These are phyloP conservation scores for Blastocystis sp. DNA, from an alignment of 352 stramenopile species.

Conservation along the genomic window DNA sequence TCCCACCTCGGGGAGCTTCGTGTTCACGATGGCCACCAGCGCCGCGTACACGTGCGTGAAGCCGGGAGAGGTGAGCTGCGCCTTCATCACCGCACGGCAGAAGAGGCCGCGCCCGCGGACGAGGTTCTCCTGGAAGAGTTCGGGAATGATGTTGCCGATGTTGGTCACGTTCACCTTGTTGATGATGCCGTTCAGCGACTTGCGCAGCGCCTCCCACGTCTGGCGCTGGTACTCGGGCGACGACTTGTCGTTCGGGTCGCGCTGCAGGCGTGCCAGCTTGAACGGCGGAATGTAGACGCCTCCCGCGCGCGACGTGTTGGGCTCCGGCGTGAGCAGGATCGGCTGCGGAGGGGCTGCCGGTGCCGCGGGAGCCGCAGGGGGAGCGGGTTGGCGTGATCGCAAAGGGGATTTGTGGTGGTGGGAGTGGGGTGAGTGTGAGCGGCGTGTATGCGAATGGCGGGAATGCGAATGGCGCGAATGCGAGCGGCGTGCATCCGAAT, in stretches of 20 bases:
- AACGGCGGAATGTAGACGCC: constrained; percentile 81
- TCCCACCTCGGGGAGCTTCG: constrained; percentile 91
- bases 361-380: background rate
- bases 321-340: constrained; percentile 17
- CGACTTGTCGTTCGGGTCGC: constrained; percentile 62
- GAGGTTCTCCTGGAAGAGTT: constrained; percentile 92
- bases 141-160: constrained; percentile 59
- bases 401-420: background rate
- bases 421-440: too few species aligned
- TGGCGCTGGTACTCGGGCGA: constrained; percentile 75
- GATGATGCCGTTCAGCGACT: constrained; percentile 93
- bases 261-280: constrained; percentile 73
- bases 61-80: constrained; percentile 81
- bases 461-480: background rate
- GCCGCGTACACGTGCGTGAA: constrained; percentile 91
- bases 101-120: constrained; percentile 85
- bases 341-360: background rate
- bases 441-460: too few species aligned
- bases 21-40: constrained; percentile 92
- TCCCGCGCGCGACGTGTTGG: constrained; percentile 67
- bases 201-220: constrained; percentile 86
- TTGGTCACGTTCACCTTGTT: constrained; percentile 78
- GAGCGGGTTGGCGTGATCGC: too few species aligned
- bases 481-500: background rate
- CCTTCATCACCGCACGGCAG: constrained; percentile 83